Evolutionary conservation across 2,329 filamentous ascomycete species (phyloP).

Genomic region (Penicillium hesseltinei): DNA sequence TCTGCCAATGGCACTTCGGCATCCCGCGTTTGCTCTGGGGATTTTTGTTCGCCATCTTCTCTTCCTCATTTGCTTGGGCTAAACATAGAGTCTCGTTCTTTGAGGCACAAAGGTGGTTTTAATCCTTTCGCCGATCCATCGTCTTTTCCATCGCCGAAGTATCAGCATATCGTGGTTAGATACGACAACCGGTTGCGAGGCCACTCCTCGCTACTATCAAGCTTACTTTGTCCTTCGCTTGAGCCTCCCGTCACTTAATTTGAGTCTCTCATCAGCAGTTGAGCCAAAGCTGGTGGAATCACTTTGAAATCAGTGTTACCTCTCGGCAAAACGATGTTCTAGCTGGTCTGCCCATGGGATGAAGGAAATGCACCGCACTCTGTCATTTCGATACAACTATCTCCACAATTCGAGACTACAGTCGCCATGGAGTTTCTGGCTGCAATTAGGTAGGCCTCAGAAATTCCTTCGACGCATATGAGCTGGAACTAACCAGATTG

Average conservation of each 20-base stretch:
- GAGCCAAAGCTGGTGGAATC: background rate
- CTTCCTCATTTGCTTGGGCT: background rate
- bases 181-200: background rate
- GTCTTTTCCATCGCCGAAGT: background rate
- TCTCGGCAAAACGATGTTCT: slow-evolving; percentile 5
- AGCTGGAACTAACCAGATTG: slow-evolving; percentile 11
- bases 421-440: slow-evolving; percentile 43
- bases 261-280: background rate
- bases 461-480: background rate
- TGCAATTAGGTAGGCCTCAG: slow-evolving; percentile 39
- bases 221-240: background rate
- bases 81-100: background rate
- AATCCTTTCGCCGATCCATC: background rate
- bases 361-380: slow-evolving; percentile 20
- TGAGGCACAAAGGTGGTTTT: background rate
- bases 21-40: slow-evolving; percentile 16
- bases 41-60: slow-evolving; percentile 12
- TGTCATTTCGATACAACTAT: slow-evolving; percentile 5
- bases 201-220: slow-evolving; percentile 1
- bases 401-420: slow-evolving; percentile 9
- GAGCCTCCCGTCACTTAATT: background rate
- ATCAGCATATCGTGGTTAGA: background rate
- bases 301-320: background rate
- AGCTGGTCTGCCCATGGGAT: slow-evolving; percentile 1
- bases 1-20: slow-evolving; percentile 11